Evolutionary conservation across 202 grass and related monocot genomes (phyloP).

Genomic region (Zoysia matrella): DNA sequence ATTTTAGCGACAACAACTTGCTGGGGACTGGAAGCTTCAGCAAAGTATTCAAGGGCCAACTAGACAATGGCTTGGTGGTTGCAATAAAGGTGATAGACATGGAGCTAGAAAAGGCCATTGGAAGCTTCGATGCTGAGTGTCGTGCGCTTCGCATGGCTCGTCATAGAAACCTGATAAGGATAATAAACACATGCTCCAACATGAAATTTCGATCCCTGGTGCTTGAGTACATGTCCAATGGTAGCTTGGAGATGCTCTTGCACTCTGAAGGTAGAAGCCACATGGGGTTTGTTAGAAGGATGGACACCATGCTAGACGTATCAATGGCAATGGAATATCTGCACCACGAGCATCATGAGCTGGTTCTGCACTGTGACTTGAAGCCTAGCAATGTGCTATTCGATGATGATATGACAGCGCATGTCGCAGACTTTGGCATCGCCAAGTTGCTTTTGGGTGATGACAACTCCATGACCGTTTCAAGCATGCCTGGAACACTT

Average conservation of each 20-base stretch:
- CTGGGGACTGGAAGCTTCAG: not conserved
- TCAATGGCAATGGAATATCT: no score
- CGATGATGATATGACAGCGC: no score
- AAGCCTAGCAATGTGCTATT: no score
- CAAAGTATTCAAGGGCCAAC: not conserved
- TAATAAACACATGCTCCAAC: no score
- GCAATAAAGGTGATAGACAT: slow-evolving; percentile 5
- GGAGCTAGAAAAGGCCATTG: not conserved
- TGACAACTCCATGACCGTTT: not conserved
- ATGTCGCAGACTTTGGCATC: slow-evolving; percentile 10
- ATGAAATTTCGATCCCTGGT: no score
- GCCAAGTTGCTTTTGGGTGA: not conserved
- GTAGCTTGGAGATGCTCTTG: no score
- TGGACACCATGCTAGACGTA: no score
- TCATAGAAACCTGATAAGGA: slow-evolving; percentile 9
- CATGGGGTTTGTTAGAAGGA: no score
- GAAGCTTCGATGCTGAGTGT: not conserved
- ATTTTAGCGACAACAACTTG: not conserved
- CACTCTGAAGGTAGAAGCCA: no score
- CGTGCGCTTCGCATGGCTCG: not conserved
- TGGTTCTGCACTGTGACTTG: no score
- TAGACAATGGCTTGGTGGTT: not conserved
- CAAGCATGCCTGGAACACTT: slow-evolving; percentile 1
- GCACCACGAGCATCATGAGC: no score
- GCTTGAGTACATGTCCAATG: no score